phyloP scores from a whole-genome alignment of 1,284 basidiomycete species.

The Cerrena zonata region DNA sequence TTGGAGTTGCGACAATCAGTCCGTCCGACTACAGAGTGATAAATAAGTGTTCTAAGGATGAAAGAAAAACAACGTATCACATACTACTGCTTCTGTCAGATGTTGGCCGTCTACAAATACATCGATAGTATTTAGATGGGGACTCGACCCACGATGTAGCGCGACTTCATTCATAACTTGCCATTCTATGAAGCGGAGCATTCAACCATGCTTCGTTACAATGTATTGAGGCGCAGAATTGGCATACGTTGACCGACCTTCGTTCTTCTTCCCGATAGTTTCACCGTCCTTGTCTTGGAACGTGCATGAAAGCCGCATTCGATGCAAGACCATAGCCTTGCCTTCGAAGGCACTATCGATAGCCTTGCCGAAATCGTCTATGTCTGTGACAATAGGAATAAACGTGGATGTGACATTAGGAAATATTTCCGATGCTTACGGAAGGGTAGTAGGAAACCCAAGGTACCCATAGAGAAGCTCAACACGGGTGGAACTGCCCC shows the following conservation, averaged over 20 bases:
- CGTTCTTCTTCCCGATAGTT: slow-evolving; percentile 48
- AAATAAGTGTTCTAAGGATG: slow-evolving; percentile 5
- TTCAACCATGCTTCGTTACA: slow-evolving; percentile 3
- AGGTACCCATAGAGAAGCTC: slow-evolving; percentile 92
- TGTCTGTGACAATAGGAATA: slow-evolving; percentile 53
- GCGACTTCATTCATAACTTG: slow-evolving; percentile 98
- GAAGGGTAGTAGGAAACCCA: slow-evolving; percentile 92
- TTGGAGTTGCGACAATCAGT: slow-evolving; percentile 91
- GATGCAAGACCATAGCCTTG: slow-evolving; percentile 73
- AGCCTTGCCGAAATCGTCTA: slow-evolving; percentile 75
- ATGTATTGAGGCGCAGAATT: background rate
- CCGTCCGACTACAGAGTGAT: slow-evolving; percentile 73
- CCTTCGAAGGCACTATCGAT: slow-evolving; percentile 73
- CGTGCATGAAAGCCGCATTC: slow-evolving; percentile 81
- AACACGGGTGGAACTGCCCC: slow-evolving; percentile 90
- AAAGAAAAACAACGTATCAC: slow-evolving; percentile 35
- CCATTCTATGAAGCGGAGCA: slow-evolving; percentile 51
- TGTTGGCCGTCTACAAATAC: slow-evolving; percentile 94
- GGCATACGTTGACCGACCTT: slow-evolving; percentile 38
- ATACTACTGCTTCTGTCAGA: slow-evolving; percentile 92
- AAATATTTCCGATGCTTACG: slow-evolving; percentile 48
- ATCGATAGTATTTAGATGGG: slow-evolving; percentile 91
- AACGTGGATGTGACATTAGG: background rate
- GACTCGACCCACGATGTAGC: slow-evolving; percentile 84
- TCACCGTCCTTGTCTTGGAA: slow-evolving; percentile 61